Evolutionary conservation across 1,284 basidiomycete species (phyloP), one percentile per base, ranked within the genome.

Genomic region (Austroboletus niveus): DNA sequence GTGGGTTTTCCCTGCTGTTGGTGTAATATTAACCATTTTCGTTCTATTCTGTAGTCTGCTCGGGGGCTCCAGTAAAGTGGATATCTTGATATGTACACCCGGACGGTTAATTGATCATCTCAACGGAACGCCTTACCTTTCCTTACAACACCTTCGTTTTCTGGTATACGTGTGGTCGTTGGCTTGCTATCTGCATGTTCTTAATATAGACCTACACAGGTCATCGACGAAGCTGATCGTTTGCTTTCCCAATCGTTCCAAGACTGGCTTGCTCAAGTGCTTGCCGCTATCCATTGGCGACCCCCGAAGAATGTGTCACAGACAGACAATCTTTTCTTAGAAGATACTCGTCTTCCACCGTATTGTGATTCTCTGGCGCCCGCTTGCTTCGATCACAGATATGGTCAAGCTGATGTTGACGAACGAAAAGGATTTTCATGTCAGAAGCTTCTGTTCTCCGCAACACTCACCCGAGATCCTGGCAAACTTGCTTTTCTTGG

Each of bases 151-250:
- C 69, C 77, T 99, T 27, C 87, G 96, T 27, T 99, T 94, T 70
- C 74, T 99, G 51, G 94, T 92, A 57, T 11, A 57, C 35, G 27
- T 32, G 12, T 7, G 12, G 49, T 34, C 24, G 22, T 32, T 11
- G 17, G 22, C 22, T n/a, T 38, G 15, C 30, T 12, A 20, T 35
- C 12, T 12, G 27, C 49, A 11, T 48, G 24, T 56, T 44, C 30
- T 58, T 8, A 57, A 45, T 12, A 36, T 20, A 20, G 45, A 29
- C 20, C 20, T 7, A 47, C 15, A 3, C 56, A 94, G 92, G 85
- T 99, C 17, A 93, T 99, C 51, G 97, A 99, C 68, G 97, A 99
- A 74, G 97, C 97, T 0, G 97, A 99, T 68, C 82, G 95, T 22
- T 78, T 99, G 3, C 79, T 99, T 5, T 90, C 90, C 8, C 94